These are phyloP conservation scores for Dipteronia dyeriana DNA, from an alignment of 345 rosid species.

Conservation along the genomic window DNA sequence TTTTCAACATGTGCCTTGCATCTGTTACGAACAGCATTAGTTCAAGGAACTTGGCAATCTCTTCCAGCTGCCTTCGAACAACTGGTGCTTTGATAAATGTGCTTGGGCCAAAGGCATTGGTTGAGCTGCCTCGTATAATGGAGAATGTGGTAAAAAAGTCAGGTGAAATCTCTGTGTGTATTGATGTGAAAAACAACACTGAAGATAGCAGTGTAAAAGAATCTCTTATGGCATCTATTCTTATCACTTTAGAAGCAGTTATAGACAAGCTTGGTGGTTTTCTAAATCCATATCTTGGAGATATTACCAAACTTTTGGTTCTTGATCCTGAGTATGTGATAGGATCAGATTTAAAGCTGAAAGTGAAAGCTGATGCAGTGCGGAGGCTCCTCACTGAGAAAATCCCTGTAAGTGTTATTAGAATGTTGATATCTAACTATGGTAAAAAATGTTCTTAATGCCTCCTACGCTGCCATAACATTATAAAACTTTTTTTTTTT, in stretches of 20 bases:
- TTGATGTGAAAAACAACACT: slow-evolving; percentile 23
- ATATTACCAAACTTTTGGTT: slow-evolving; percentile 63
- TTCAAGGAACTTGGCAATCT: slow-evolving; percentile 54
- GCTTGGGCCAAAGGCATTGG: slow-evolving; percentile 80
- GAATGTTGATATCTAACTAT: not conserved
- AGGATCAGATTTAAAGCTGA: slow-evolving; percentile 62
- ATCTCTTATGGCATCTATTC: slow-evolving; percentile 65
- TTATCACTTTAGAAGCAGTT: slow-evolving; percentile 76
- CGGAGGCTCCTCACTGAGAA: slow-evolving; percentile 66
- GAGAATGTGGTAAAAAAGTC: slow-evolving; percentile 54
- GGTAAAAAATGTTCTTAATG: not conserved
- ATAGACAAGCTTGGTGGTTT: slow-evolving; percentile 91
- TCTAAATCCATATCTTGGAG: slow-evolving; percentile 81
- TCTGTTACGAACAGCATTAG: slow-evolving; percentile 59
- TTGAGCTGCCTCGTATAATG: slow-evolving; percentile 77
- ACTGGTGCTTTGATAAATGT: slow-evolving; percentile 76
- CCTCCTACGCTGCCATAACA: not conserved
- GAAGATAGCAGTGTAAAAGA: slow-evolving; percentile 29
- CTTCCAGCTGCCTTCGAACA: slow-evolving; percentile 80
- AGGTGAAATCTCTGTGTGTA: slow-evolving; percentile 28
- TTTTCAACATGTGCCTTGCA: slow-evolving; percentile 70
- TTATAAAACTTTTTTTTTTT: not conserved
- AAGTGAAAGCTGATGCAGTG: slow-evolving; percentile 62
- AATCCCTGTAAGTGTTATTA: slow-evolving; percentile 66
- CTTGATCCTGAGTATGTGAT: slow-evolving; percentile 58